Evolutionary conservation across 2,329 filamentous ascomycete genomes (phyloP), one percentile per base, ranked within the genome.

Genomic region (Exutisphaerella laricina): DNA sequence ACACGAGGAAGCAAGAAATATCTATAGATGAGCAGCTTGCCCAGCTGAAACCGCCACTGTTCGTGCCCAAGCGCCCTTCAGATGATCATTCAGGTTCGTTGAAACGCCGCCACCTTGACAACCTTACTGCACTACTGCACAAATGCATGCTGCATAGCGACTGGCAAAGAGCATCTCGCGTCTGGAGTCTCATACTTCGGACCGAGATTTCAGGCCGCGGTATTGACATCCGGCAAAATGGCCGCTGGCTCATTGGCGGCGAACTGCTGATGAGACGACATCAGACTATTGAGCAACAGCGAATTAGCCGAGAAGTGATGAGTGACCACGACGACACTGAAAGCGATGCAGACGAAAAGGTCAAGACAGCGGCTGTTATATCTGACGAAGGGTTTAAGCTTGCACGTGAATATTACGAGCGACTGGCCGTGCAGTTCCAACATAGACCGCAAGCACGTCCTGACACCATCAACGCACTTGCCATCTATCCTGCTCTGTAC

Each of bases 401-500:
- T 35, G 80, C 77, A 8, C 76, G 73, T 48, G 68, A 75, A 3
- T 95, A 90, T 65, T 88, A 92, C 59, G 83, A 90, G 51, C 76
- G 75, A 20, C 71, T 96, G 46, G 84, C 90, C 38, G 73, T 88
- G 53, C 82, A 88, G 58, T 77, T 89, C 63, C 82, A 87, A 5
- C 82, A 84, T 69, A 78, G 81, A 55, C 72, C 78, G 55, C 70
- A 71, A 46, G 71, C 74, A 4, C 79, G 80, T 0, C 67, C 77
- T 38, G 43, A 48, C 6, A 67, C 72, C 3, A 66, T 82, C 30
- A 84, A 79, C 51, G 80, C 85, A 8, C 60, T 85, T 26, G 80
- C 87, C 48, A 94, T 96, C 61, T 89, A 88, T 67, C 81, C 85
- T 10, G 84, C 84, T 10, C 77, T 94, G 68, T 82, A 90, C 54